Evolutionary conservation across 192 early-diverging fungal species (phyloP).

Genomic region (Coemansia aciculifera): DNA sequence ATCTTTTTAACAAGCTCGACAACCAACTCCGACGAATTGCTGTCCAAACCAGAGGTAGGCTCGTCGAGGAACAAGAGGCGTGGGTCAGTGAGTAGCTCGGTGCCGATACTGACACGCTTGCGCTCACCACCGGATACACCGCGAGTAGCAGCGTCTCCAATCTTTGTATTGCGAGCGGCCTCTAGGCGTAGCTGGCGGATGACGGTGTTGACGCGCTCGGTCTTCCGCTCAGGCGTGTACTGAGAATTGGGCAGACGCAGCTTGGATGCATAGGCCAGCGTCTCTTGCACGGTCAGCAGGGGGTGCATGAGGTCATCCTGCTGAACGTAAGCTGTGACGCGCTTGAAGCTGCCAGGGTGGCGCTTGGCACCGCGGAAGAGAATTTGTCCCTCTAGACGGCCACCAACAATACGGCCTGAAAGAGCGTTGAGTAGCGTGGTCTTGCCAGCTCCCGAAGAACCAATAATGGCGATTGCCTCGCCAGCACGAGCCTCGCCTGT

Average conservation of each 20-base stretch:
- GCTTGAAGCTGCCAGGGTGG: slow-evolving; percentile 51
- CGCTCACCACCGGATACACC: slow-evolving; percentile 61
- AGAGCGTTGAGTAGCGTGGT: slow-evolving; percentile 83
- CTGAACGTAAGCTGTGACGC: slow-evolving; percentile 53
- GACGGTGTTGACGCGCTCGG: slow-evolving; percentile 65
- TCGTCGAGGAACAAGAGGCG: slow-evolving; percentile 58
- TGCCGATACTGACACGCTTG: slow-evolving; percentile 56
- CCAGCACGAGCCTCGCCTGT: slow-evolving; percentile 74
- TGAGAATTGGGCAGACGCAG: slow-evolving; percentile 64
- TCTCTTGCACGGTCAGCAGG: slow-evolving; percentile 76
- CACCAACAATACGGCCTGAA: slow-evolving; percentile 65
- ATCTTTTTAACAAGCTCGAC: slow-evolving; percentile 65
- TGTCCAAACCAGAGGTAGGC: slow-evolving; percentile 70
- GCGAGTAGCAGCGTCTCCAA: slow-evolving; percentile 50
- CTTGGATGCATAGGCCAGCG: slow-evolving; percentile 71
- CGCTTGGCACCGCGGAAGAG: slow-evolving; percentile 58
- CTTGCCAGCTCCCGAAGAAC: slow-evolving; percentile 90
- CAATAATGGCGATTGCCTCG: slow-evolving; percentile 86
- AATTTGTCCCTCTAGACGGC: slow-evolving; percentile 57
- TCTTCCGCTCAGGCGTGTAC: slow-evolving; percentile 55
- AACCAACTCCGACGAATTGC: slow-evolving; percentile 64
- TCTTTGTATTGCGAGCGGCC: slow-evolving; percentile 60
- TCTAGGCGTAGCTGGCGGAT: slow-evolving; percentile 66
- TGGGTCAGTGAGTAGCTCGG: slow-evolving; percentile 60
- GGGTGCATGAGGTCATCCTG: slow-evolving; percentile 61